Conservation (phyloP, 148 eudicot genomes). For the Cornus florida region DNA sequence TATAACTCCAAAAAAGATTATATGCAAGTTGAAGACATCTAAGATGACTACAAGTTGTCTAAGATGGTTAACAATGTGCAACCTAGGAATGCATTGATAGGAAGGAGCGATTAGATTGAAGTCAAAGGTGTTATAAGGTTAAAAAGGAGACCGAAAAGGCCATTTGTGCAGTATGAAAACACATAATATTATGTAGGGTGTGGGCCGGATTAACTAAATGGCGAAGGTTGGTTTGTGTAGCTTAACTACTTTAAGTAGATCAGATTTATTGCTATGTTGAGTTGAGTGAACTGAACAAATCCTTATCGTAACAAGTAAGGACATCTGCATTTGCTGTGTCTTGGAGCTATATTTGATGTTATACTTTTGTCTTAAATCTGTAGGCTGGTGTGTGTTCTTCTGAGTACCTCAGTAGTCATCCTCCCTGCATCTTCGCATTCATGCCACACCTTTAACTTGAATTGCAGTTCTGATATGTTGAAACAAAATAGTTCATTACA, state of each 20-base stretch:
- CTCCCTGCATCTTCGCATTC: not conserved
- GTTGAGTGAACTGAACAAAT: no score
- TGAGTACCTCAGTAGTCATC: not conserved
- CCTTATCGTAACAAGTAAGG: no score
- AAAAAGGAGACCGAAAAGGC: not conserved
- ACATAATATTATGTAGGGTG: not conserved
- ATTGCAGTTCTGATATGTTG: not conserved
- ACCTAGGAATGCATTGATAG: not conserved
- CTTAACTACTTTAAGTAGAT: not conserved
- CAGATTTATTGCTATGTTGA: no score
- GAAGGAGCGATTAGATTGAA: not conserved
- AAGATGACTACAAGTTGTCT: not conserved
- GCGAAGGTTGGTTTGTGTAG: not conserved
- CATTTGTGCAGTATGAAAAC: not conserved
- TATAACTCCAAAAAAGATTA: not conserved
- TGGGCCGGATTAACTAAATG: not conserved
- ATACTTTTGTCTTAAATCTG: no score
- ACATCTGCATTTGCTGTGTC: no score
- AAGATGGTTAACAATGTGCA: not conserved
- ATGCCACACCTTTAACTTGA: not conserved
- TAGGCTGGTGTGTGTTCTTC: no score
- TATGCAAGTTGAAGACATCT: not conserved
- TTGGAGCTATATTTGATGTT: no score
- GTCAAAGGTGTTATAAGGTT: not conserved
- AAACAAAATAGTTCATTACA: not conserved